Conservation (phyloP, 208 protist genomes). For the Leishmania tarentolae region DNA sequence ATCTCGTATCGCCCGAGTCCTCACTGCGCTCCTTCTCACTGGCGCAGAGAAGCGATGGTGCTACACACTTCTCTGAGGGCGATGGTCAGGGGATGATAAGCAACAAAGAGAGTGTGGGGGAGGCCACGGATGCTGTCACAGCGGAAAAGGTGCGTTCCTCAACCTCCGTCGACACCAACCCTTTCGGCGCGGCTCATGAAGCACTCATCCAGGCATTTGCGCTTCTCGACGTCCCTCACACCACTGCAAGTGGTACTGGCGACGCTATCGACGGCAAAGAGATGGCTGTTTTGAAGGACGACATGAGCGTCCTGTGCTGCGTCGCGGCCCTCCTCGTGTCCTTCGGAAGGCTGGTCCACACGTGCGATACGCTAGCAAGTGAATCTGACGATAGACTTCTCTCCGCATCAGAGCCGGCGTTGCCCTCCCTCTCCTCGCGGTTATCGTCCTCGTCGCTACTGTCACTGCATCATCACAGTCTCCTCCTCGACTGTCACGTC, state of each 20-base stretch:
- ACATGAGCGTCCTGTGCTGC: constrained; percentile 28
- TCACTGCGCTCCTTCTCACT: neutral
- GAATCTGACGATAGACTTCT: neutral
- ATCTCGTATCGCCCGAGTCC: neutral
- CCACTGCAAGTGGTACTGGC: neutral
- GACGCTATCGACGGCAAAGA: neutral
- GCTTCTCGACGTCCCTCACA: constrained; percentile 2
- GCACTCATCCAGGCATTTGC: neutral
- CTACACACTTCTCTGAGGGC: neutral
- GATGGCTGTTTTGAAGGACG: constrained; percentile 13
- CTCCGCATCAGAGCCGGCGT: neutral
- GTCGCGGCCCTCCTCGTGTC: constrained; percentile 21
- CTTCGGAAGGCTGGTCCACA: constrained; percentile 42
- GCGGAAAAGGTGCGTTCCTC: neutral
- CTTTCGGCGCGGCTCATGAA: neutral
- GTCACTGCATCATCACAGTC: neutral
- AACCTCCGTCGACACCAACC: neutral
- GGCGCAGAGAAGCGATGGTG: neutral
- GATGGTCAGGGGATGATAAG: neutral
- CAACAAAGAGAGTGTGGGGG: neutral
- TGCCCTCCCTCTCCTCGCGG: neutral
- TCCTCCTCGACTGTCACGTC: constrained; percentile 21
- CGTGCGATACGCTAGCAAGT: constrained; percentile 28
- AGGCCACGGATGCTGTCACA: neutral
- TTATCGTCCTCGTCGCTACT: neutral